phyloP scores from a whole-genome alignment of 176 grass and related monocot species.

The Tillandsia fasciculata region DNA sequence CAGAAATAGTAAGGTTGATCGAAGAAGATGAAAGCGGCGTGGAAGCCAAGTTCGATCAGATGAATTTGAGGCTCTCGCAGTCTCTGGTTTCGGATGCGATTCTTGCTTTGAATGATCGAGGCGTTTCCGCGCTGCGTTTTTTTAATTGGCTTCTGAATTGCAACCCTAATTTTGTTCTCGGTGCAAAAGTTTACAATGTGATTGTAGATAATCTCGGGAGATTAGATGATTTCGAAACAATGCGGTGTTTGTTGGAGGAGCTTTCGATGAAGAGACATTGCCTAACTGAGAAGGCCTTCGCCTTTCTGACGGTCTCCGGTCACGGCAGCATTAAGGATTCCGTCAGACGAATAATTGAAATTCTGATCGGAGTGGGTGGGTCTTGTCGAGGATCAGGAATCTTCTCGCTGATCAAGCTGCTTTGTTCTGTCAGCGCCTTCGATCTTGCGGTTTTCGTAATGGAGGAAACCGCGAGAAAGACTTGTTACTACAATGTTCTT shows the following conservation, averaged over 20 bases:
- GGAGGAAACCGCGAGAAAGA: conserved; percentile 35
- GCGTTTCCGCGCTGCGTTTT: conserved; percentile 39
- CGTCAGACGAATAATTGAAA: conserved; percentile 12
- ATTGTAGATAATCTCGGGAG: conserved; percentile 59
- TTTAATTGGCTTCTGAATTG: conserved; percentile 46
- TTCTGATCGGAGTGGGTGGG: conserved; percentile 29
- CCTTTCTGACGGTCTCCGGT: conserved; percentile 26
- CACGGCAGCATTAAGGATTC: conserved; percentile 9
- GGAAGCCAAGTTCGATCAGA: conserved; percentile 41
- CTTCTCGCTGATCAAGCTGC: conserved; percentile 57
- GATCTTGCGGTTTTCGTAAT: conserved; percentile 51
- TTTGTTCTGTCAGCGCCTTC: conserved; percentile 45
- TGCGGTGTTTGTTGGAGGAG: conserved; percentile 37
- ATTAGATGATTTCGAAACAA: conserved; percentile 40
- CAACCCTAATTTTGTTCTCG: conserved; percentile 21
- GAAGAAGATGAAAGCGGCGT: conserved; percentile 23
- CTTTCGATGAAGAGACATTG: conserved; percentile 31
- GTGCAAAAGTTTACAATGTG: conserved; percentile 47
- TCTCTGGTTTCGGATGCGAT: conserved; percentile 26
- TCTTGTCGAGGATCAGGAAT: conserved; percentile 59
- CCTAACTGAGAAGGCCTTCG: conserved; percentile 53
- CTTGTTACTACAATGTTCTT: conserved; percentile 58
- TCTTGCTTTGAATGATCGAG: conserved; percentile 32
- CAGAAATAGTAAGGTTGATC: conserved; percentile 37
- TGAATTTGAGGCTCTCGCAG: conserved; percentile 27